phyloP scores from a whole-genome alignment of 768 basidiomycete genomes.

The Suillus americanus region DNA sequence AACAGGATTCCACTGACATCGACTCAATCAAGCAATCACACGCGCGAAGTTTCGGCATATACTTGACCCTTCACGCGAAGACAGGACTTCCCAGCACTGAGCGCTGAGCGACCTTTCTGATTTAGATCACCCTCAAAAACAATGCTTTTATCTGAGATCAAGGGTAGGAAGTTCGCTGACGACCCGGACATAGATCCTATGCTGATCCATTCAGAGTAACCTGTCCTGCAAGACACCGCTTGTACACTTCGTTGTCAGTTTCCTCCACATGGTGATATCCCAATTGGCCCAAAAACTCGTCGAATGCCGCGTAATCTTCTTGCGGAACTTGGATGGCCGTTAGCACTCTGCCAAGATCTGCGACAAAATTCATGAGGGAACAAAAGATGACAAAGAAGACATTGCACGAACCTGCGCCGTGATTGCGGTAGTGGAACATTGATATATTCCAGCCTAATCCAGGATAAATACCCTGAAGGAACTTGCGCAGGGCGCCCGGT shows the following conservation, averaged over 20 bases:
- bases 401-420: conserved; percentile 78
- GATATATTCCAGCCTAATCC: conserved; percentile 87
- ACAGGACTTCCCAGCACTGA: background rate
- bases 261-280: conserved; percentile 93
- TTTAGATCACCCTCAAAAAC: background rate
- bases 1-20: background rate
- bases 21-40: background rate
- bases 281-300: conserved; percentile 70
- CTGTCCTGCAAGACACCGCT: conserved; percentile 54
- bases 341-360: conserved; percentile 90
- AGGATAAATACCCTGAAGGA: conserved; percentile 76
- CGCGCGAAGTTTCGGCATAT: background rate
- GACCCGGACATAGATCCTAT: background rate
- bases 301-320: conserved; percentile 64
- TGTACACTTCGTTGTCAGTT: conserved; percentile 85
- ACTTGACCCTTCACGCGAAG: background rate
- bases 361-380: conserved; percentile 3
- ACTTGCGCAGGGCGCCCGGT: conserved; percentile 87
- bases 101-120: background rate
- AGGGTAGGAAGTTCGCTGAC: background rate
- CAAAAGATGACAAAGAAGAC: background rate
- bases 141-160: background rate
- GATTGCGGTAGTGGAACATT: conserved; percentile 97
- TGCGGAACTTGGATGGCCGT: conserved; percentile 92
- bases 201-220: background rate